Conservation (phyloP, 2,329 filamentous ascomycete species). For the Cordyceps cicadae region DNA sequence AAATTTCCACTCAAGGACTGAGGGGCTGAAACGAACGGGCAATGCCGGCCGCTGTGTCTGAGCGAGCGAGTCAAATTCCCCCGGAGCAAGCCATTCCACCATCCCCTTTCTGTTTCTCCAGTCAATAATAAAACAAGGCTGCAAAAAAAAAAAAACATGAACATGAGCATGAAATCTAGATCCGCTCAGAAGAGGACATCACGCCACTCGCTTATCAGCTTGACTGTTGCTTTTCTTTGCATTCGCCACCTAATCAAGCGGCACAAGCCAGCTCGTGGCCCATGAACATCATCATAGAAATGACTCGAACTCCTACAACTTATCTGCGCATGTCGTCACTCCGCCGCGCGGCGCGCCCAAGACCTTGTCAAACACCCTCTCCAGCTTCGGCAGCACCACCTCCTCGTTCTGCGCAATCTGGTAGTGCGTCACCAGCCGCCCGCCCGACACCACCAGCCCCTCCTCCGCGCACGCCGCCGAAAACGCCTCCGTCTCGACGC, state of each 20-base stretch:
- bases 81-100: too few species aligned
- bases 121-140: neutral
- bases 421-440: slow-evolving; percentile 41
- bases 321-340: too few species aligned
- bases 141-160: too few species aligned
- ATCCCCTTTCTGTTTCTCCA: too few species aligned
- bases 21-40: neutral
- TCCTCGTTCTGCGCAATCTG: slow-evolving; percentile 56
- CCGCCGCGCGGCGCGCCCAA: slow-evolving; percentile 12
- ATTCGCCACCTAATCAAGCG: neutral
- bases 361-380: slow-evolving; percentile 41
- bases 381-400: slow-evolving; percentile 50
- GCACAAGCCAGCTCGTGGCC: too few species aligned
- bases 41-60: neutral
- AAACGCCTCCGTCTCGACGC: slow-evolving; percentile 33
- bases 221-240: neutral
- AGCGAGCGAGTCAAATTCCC: neutral
- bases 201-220: neutral
- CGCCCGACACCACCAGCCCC: slow-evolving; percentile 33
- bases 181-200: neutral
- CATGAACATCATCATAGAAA: too few species aligned
- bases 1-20: neutral
- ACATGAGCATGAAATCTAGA: neutral
- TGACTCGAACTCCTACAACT: too few species aligned
- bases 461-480: slow-evolving; percentile 31